phyloP scores from a whole-genome alignment of 106 monocot genomes.

The Dendrobium catenatum region DNA sequence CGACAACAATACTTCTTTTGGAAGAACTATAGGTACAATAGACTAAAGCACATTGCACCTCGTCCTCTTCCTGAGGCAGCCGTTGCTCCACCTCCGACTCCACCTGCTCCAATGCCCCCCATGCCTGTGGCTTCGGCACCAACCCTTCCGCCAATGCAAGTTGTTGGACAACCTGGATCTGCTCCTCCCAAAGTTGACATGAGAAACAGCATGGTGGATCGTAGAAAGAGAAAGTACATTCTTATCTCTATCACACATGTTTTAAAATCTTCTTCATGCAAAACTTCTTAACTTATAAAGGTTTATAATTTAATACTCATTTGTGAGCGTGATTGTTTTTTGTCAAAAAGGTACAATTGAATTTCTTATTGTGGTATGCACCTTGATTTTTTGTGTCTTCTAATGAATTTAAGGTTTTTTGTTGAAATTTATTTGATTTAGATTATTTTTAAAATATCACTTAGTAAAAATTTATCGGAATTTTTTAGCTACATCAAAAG shows the following conservation, averaged over 20 bases:
- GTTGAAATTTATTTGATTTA: too few species aligned
- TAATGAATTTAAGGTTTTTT: too few species aligned
- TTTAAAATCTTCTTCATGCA: constrained; percentile 1
- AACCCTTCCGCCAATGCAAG: constrained; percentile 58
- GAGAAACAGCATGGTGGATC: constrained; percentile 69
- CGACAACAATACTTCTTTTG: constrained; percentile 89
- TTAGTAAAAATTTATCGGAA: too few species aligned
- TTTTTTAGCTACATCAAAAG: too few species aligned
- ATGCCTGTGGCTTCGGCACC: constrained; percentile 21
- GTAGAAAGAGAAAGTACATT: constrained; percentile 91
- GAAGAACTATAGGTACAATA: constrained; percentile 97
- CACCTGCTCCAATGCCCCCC: constrained; percentile 30
- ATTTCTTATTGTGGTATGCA: too few species aligned
- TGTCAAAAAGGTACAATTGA: too few species aligned
- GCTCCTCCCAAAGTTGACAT: constrained; percentile 59
- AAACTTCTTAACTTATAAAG: neutral
- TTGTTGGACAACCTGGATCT: constrained; percentile 53
- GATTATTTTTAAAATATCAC: too few species aligned
- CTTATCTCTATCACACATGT: neutral
- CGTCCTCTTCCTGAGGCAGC: constrained; percentile 71
- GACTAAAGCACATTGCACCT: constrained; percentile 89
- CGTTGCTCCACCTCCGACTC: constrained; percentile 25
- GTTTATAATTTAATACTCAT: neutral
- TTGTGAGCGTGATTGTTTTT: too few species aligned
- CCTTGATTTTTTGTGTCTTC: too few species aligned